A percentile compares a stretch with the other conserved stretches of the same genome.
These are phyloP conservation scores for Malassezia equina DNA, from an alignment of 1,284 basidiomycete genomes.

Conservation along the genomic window DNA sequence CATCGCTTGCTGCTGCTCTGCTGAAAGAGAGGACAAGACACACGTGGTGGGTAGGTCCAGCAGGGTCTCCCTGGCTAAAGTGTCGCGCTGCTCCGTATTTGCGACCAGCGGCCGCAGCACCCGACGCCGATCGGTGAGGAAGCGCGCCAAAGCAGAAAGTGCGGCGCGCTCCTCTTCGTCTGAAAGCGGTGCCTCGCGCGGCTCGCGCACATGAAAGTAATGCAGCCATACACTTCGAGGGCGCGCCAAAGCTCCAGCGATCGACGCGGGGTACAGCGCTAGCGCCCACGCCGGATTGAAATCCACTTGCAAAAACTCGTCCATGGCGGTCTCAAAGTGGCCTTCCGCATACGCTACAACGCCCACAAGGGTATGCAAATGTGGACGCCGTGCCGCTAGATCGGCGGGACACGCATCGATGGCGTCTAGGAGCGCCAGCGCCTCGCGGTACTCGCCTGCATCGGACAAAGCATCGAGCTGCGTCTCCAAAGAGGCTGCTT, in stretches of 20 bases:
- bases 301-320: conserved; percentile 76
- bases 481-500: conserved; percentile 63
- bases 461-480: conserved; percentile 76
- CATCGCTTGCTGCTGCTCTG: conserved; percentile 47
- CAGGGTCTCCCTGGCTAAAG: no score
- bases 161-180: conserved; percentile 3
- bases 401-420: conserved; percentile 56
- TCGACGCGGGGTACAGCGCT: conserved; percentile 69
- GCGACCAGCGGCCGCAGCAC: conserved; percentile 42
- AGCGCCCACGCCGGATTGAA: conserved; percentile 88
- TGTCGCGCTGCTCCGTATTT: no score
- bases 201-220: conserved; percentile 61
- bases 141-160: conserved; percentile 40
- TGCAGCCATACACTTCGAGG: conserved; percentile 66
- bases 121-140: conserved; percentile 42
- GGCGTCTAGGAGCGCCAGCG: conserved; percentile 63
- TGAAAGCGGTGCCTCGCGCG: background rate
- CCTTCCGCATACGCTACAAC: conserved; percentile 64
- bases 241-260: conserved; percentile 68
- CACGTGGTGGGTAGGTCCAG: conserved; percentile 24
- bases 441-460: conserved; percentile 65
- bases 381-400: conserved; percentile 46
- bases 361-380: conserved; percentile 55
- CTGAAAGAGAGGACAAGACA: conserved; percentile 28
- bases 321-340: conserved; percentile 67